A percentile compares a stretch with the other conserved stretches of the same genome.
phyloP scores from a whole-genome alignment of 179 eudicot genomes.

The Silene vulgaris region DNA sequence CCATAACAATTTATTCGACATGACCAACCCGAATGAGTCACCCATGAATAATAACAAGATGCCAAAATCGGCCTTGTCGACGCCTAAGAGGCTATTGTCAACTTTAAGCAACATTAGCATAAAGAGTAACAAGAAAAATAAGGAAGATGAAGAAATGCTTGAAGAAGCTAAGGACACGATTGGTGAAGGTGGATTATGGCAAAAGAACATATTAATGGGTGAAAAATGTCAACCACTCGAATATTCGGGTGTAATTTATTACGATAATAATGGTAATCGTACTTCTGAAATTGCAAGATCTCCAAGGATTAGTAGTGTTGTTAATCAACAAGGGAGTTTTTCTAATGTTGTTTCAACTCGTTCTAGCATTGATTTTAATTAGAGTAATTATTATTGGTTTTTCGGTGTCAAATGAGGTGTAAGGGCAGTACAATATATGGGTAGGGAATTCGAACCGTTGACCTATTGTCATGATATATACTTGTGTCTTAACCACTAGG shows the following conservation, averaged over 20 bases:
- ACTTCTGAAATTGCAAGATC: conserved; percentile 52
- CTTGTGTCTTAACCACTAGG: too few species aligned
- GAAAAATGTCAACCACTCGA: conserved; percentile 70
- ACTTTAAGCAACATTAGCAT: conserved; percentile 25
- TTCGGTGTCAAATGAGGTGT: too few species aligned
- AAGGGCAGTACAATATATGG: too few species aligned
- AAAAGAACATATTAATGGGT: conserved; percentile 60
- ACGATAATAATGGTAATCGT: conserved; percentile 43
- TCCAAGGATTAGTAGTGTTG: conserved; percentile 35
- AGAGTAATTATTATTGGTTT: neutral
- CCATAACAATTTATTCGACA: conserved; percentile 2
- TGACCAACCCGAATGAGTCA: neutral
- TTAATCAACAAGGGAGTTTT: conserved; percentile 23
- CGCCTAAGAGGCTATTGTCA: conserved; percentile 25
- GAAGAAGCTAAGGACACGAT: conserved; percentile 26
- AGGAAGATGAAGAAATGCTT: neutral
- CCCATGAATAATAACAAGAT: conserved; percentile 9
- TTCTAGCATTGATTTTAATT: conserved; percentile 9
- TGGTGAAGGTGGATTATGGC: conserved; percentile 61
- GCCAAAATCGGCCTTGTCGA: conserved; percentile 24
- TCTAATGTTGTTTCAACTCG: conserved; percentile 26
- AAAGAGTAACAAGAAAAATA: conserved; percentile 9
- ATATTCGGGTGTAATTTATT: conserved; percentile 61
- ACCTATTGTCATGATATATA: too few species aligned
- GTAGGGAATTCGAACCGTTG: too few species aligned